Conservation (phyloP, 345 rosid species). For the Boechera retrofracta region DNA sequence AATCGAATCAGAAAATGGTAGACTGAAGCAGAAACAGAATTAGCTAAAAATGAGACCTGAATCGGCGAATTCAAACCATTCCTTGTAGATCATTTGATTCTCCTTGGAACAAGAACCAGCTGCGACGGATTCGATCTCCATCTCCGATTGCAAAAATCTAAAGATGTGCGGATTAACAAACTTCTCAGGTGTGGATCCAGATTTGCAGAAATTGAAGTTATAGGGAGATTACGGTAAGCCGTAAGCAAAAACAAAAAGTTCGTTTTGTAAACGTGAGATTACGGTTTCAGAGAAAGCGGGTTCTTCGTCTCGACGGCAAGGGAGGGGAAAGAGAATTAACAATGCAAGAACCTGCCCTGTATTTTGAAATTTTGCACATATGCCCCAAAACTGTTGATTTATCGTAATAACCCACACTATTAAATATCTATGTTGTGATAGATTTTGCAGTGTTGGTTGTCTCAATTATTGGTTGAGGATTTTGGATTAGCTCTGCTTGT, state of each 20-base stretch:
- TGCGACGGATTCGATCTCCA: constrained; percentile 76
- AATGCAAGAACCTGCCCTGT: constrained; percentile 19
- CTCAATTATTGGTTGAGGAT: too few species aligned
- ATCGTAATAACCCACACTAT: not conserved
- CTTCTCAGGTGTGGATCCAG: constrained; percentile 35
- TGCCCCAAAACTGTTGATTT: constrained; percentile 15
- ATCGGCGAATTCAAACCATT: constrained; percentile 88
- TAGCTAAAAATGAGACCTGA: constrained; percentile 53
- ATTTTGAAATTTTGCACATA: constrained; percentile 4
- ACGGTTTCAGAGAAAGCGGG: constrained; percentile 39
- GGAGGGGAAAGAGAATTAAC: not conserved
- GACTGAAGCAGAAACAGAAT: constrained; percentile 6
- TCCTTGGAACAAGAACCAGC: constrained; percentile 80
- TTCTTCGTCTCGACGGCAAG: constrained; percentile 44
- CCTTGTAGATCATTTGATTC: constrained; percentile 74
- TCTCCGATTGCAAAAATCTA: constrained; percentile 34
- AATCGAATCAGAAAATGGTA: not conserved
- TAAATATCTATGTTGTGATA: not conserved
- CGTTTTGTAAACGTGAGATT: constrained; percentile 33
- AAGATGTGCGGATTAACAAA: constrained; percentile 4
- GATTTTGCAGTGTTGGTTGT: too few species aligned
- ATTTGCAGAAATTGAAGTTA: constrained; percentile 7
- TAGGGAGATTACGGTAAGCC: not conserved
- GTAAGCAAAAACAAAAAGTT: not conserved
- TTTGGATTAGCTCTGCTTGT: too few species aligned